Evolutionary conservation across 306 rosid genomes (phyloP), one percentile per base, ranked within the genome.

Genomic region (Hippophae gyantsensis): DNA sequence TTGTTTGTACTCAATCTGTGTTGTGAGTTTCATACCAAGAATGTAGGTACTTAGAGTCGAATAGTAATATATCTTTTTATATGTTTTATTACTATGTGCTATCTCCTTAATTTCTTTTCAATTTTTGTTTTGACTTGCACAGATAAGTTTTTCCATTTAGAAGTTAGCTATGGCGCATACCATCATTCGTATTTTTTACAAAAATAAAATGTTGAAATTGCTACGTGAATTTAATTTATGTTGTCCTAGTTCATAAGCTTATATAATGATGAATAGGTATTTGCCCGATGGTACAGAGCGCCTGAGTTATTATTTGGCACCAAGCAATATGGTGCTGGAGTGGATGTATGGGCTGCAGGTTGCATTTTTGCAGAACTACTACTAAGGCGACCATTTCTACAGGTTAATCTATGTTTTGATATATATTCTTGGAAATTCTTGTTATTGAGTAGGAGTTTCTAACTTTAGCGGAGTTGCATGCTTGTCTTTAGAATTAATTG

Each of bases 261-360:
- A 51, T 61, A 18, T 57, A 38, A 7, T 56, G 8, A 61, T 45
- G 69, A 67, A 50, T 68, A 90, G 97, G 97, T 90, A 52, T 90
- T 90, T 70, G 97, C 97, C 8, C 85, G 95, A 60, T 90, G 97
- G 97, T 90, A 90, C 74, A 90, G 97, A 84, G 97, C 97, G 73
- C 97, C 97, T 42, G 97, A 90, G 73, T 78, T 90, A 47, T 76
- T 90, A 77, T 90, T 90, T 77, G 95, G 97, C 43, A 78, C 95
- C 66, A 90, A 87, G 81, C 95, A 86, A 66, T 90, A 90, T 68
- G 97, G 97, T 48, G 64, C 97, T 13, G 94, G 90, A 61, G 97
- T 90, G 52, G 97, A 90, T 87, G 95, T 90, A 63, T 90, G 97
- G 97, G 97, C 97, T 58, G 95, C 97, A 53, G 97, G 86, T 57